Percentiles rank a stretch among this genome's conserved stretches.
These are phyloP conservation scores for Didymella sp. DNA, from an alignment of 2,329 filamentous ascomycete genomes.

Conservation along the genomic window DNA sequence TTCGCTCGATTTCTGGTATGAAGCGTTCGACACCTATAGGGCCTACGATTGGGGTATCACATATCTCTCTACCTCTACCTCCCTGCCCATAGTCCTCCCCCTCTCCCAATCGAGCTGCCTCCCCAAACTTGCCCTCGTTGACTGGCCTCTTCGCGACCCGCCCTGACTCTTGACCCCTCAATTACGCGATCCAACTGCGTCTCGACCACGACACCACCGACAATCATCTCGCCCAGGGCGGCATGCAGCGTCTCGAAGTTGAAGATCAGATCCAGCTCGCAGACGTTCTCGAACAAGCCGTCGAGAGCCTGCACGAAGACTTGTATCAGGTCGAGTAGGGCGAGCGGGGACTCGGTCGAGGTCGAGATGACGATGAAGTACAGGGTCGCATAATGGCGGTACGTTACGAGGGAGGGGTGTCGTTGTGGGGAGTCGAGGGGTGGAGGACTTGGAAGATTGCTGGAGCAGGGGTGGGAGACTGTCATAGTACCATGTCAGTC, in stretches of 20 bases:
- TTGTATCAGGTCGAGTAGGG: conserved; percentile 94
- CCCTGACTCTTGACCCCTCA: conserved; percentile 75
- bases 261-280: conserved; percentile 97
- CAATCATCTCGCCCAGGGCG: conserved; percentile 89
- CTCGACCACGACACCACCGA: conserved; percentile 93
- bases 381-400: conserved; percentile 96
- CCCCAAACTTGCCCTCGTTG: conserved; percentile 65
- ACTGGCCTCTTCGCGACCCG: conserved; percentile 80
- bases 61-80: conserved; percentile 21
- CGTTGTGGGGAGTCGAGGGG: conserved; percentile 71
- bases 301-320: conserved; percentile 97
- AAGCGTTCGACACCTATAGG: no score
- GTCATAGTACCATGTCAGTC: neutral
- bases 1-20: no score
- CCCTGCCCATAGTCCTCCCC: conserved; percentile 43
- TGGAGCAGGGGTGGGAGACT: conserved; percentile 69
- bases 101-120: conserved; percentile 35
- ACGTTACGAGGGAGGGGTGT: conserved; percentile 93
- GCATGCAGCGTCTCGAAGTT: conserved; percentile 98
- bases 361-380: conserved; percentile 99
- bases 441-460: conserved; percentile 54
- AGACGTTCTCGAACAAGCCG: conserved; percentile 96
- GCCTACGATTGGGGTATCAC: no score
- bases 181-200: conserved; percentile 89
- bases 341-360: conserved; percentile 92